Conservation (phyloP, 352 stramenopile genomes). For the Pythium rhizo-oryzae region DNA sequence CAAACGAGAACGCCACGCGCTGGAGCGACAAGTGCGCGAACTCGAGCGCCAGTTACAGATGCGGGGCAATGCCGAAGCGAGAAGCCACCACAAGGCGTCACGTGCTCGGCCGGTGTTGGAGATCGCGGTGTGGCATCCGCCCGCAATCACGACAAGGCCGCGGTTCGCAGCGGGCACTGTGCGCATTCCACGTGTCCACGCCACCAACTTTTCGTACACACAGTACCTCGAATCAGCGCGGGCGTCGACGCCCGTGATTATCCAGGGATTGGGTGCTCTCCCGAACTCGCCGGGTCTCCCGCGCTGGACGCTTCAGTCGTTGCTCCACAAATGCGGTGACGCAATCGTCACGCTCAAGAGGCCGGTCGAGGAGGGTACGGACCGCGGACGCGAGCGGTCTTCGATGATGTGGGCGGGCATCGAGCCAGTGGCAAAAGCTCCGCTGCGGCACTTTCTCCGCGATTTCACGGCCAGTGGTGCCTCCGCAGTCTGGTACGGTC, state of each 20-base stretch:
- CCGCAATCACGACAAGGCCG: neutral
- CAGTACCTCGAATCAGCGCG: constrained; percentile 30
- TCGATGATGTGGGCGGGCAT: constrained; percentile 28
- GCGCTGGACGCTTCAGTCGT: constrained; percentile 24
- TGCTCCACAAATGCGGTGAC: constrained; percentile 26
- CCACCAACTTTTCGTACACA: constrained; percentile 24
- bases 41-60: too few species aligned
- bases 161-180: constrained; percentile 5
- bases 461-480: constrained; percentile 14
- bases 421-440: constrained; percentile 11
- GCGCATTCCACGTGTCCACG: constrained; percentile 21
- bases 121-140: neutral
- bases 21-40: constrained; percentile 20
- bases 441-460: constrained; percentile 18
- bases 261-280: constrained; percentile 27
- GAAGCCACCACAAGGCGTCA: neutral
- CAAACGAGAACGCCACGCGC: neutral
- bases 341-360: constrained; percentile 27
- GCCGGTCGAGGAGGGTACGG: neutral
- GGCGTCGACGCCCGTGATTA: constrained; percentile 37
- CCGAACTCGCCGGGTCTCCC: constrained; percentile 29
- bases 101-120: neutral
- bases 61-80: too few species aligned
- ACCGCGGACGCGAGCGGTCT: neutral
- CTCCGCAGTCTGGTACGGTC: neutral